Evolutionary conservation across 2,329 filamentous ascomycete genomes (phyloP).

Genomic region (Bertia moriformis): DNA sequence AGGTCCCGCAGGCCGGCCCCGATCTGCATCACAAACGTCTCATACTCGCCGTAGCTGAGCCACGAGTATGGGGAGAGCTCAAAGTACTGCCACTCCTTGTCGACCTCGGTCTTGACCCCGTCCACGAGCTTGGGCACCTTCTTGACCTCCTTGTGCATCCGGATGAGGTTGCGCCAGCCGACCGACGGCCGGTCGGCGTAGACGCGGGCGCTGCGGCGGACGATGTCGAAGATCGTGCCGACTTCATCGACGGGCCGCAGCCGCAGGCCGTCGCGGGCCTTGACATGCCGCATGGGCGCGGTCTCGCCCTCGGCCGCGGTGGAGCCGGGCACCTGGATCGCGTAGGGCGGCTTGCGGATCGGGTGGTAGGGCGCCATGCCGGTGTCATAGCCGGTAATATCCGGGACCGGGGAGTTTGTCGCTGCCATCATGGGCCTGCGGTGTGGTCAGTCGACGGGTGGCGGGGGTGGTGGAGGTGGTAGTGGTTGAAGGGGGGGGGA

Average conservation of each 20-base stretch:
- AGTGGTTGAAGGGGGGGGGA: too few relatives aligned
- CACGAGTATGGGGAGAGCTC: conserved; percentile 69
- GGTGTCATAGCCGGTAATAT: too few relatives aligned
- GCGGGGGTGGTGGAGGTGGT: too few relatives aligned
- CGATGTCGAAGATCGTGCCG: conserved; percentile 65
- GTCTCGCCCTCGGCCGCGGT: conserved; percentile 67
- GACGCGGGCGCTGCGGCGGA: conserved; percentile 51
- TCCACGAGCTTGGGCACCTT: conserved; percentile 81
- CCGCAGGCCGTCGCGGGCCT: conserved; percentile 56
- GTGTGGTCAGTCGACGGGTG: too few relatives aligned
- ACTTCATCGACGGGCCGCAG: conserved; percentile 53
- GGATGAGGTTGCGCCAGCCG: conserved; percentile 59
- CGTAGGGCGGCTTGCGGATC: conserved; percentile 59
- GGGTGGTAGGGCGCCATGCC: conserved; percentile 37
- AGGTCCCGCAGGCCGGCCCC: conserved; percentile 63
- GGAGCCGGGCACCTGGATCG: conserved; percentile 55
- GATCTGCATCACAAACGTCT: conserved; percentile 51
- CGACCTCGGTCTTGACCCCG: conserved; percentile 63
- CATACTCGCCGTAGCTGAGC: conserved; percentile 67
- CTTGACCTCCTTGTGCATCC: conserved; percentile 71
- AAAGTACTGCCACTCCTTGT: conserved; percentile 85
- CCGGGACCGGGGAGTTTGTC: too few relatives aligned
- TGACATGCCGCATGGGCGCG: conserved; percentile 61
- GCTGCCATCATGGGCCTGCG: too few relatives aligned
- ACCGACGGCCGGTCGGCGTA: conserved; percentile 51